A percentile compares a stretch with the other conserved stretches of the same genome.
Conservation (phyloP, 2,329 filamentous ascomycete species). For the Fusarium sp. region DNA sequence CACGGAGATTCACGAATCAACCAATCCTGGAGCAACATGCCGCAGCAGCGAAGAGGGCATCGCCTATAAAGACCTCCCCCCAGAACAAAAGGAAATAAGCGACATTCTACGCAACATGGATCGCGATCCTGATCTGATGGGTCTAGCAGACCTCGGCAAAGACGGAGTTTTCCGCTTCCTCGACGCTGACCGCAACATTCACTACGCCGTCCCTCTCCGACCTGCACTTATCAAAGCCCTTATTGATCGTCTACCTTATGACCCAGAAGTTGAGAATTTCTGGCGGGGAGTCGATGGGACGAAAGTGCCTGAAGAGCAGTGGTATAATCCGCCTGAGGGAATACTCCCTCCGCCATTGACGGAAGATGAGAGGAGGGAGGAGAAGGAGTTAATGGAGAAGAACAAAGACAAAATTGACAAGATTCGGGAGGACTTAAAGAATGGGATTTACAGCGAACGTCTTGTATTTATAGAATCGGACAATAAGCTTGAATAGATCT, state of each 20-base stretch:
- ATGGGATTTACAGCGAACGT: neutral
- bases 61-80: neutral
- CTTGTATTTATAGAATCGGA: neutral
- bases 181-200: conserved; percentile 1
- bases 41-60: neutral
- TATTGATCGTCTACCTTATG: neutral
- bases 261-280: neutral
- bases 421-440: rapidly evolving
- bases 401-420: neutral
- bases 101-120: neutral
- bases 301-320: neutral
- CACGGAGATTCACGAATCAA: neutral
- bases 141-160: neutral
- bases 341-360: neutral
- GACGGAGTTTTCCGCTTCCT: neutral
- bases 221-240: neutral
- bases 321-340: neutral
- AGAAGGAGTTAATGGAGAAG: neutral
- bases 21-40: neutral
- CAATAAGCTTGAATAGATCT: neutral
- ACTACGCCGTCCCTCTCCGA: neutral
- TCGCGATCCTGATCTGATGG: neutral
- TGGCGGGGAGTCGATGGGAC: neutral
- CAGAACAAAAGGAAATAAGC: neutral
- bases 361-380: neutral